Evolutionary conservation across 129 eudicot species (phyloP).

Genomic region (Lactuca sativa): DNA sequence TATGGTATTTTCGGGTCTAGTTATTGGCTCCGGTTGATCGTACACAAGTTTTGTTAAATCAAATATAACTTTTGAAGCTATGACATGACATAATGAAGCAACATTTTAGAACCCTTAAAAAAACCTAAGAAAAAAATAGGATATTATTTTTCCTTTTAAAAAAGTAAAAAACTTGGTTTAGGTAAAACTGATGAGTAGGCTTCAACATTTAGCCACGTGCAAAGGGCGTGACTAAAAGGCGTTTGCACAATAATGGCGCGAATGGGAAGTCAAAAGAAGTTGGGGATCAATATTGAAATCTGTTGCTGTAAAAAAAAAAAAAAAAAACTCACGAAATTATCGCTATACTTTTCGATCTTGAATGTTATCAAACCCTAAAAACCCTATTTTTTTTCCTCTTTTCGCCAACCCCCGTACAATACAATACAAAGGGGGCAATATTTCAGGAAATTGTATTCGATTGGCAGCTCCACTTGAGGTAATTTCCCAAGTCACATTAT

Average conservation of each 20-base stretch:
- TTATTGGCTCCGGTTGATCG: too few species aligned
- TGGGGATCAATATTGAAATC: constrained; percentile 5
- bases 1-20: too few species aligned
- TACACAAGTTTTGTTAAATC: too few species aligned
- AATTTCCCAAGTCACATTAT: constrained; percentile 8
- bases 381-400: constrained; percentile 27
- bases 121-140: too few species aligned
- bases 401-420: not conserved
- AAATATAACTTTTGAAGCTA: too few species aligned
- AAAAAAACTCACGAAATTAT: constrained; percentile 22
- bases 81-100: too few species aligned
- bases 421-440: constrained; percentile 19
- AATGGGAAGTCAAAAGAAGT: constrained; percentile 9
- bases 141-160: too few species aligned
- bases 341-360: constrained; percentile 32
- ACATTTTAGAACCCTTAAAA: too few species aligned
- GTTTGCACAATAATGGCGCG: constrained; percentile 26
- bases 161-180: too few species aligned
- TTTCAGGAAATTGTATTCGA: constrained; percentile 11
- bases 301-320: constrained; percentile 15
- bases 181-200: not conserved
- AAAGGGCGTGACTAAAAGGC: not conserved
- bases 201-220: not conserved
- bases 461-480: constrained; percentile 35
- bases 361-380: constrained; percentile 35